Percentiles rank a stretch among this genome's conserved stretches.
Conservation (phyloP, 208 protist genomes). For the Herpetomonas samuelpessoai region DNA sequence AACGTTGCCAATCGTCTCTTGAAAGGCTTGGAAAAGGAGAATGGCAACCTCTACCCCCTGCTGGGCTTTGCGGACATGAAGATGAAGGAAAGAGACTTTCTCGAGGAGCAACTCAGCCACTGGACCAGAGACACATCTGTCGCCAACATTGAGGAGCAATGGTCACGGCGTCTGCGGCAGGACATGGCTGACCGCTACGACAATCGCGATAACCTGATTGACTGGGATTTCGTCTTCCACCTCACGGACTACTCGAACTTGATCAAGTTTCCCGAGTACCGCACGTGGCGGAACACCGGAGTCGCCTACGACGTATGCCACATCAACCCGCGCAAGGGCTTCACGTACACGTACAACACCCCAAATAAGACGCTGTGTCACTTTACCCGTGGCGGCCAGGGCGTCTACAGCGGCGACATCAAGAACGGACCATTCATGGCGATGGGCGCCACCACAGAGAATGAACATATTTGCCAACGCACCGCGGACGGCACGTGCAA, state of each 20-base stretch:
- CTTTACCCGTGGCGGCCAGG: conserved; percentile 68
- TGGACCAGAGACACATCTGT: conserved; percentile 66
- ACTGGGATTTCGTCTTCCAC: conserved; percentile 91
- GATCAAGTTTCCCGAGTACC: conserved; percentile 90
- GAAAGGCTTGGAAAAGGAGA: conserved; percentile 30
- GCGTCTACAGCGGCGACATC: conserved; percentile 76
- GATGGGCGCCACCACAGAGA: conserved; percentile 73
- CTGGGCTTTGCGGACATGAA: conserved; percentile 80
- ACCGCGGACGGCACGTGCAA: conserved; percentile 85
- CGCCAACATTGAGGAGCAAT: conserved; percentile 55
- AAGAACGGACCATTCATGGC: conserved; percentile 87
- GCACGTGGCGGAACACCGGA: conserved; percentile 82
- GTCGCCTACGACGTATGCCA: conserved; percentile 82
- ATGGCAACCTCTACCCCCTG: conserved; percentile 26
- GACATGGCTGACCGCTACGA: conserved; percentile 93
- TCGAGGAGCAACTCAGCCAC: conserved; percentile 78
- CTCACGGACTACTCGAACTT: conserved; percentile 83
- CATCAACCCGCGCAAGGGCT: conserved; percentile 84
- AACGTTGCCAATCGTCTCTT: conserved; percentile 66
- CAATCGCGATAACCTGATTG: conserved; percentile 90
- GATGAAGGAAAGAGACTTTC: conserved; percentile 81
- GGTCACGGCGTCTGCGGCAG: conserved; percentile 63
- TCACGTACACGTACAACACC: conserved; percentile 68
- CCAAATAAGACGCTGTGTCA: conserved; percentile 89
- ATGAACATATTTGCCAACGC: conserved; percentile 61